Evolutionary conservation across 371 early-diverging fungal genomes (phyloP).

Genomic region (Saksenaea vasiformis): DNA sequence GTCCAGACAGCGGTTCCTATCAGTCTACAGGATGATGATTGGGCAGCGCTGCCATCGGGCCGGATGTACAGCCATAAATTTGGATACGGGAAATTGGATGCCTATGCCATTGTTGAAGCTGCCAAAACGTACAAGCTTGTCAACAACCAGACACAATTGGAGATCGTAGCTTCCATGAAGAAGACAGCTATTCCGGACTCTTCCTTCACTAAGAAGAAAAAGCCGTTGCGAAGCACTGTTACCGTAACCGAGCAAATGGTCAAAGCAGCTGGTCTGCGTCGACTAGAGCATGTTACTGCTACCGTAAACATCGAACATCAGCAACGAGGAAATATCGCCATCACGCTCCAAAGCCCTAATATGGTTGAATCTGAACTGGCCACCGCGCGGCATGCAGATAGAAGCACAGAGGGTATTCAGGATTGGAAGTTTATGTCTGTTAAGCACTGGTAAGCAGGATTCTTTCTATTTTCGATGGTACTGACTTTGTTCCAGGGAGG

Average conservation of each 20-base stretch:
- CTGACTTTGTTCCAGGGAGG: constrained; percentile 71
- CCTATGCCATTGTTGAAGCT: constrained; percentile 75
- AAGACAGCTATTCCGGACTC: constrained; percentile 62
- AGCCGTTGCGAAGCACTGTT: constrained; percentile 37
- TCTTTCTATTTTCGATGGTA: background rate
- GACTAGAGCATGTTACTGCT: constrained; percentile 88
- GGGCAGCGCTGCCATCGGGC: constrained; percentile 64
- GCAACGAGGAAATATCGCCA: constrained; percentile 80
- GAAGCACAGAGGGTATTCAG: constrained; percentile 68
- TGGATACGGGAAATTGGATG: constrained; percentile 93
- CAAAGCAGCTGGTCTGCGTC: constrained; percentile 46
- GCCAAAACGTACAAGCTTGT: constrained; percentile 73
- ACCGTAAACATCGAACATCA: constrained; percentile 80
- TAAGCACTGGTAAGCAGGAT: constrained; percentile 85
- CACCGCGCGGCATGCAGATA: constrained; percentile 67
- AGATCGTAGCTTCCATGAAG: constrained; percentile 40
- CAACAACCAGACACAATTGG: constrained; percentile 62
- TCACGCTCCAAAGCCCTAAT: constrained; percentile 75
- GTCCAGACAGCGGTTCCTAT: constrained; percentile 84
- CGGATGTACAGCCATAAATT: constrained; percentile 84
- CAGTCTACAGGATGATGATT: constrained; percentile 57
- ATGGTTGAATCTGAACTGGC: constrained; percentile 70
- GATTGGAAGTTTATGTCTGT: constrained; percentile 97
- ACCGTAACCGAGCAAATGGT: constrained; percentile 50
- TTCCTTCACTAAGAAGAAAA: constrained; percentile 20